Evolutionary conservation across 2,329 filamentous ascomycete species (phyloP).

Genomic region (Paramyrothecium sp.): DNA sequence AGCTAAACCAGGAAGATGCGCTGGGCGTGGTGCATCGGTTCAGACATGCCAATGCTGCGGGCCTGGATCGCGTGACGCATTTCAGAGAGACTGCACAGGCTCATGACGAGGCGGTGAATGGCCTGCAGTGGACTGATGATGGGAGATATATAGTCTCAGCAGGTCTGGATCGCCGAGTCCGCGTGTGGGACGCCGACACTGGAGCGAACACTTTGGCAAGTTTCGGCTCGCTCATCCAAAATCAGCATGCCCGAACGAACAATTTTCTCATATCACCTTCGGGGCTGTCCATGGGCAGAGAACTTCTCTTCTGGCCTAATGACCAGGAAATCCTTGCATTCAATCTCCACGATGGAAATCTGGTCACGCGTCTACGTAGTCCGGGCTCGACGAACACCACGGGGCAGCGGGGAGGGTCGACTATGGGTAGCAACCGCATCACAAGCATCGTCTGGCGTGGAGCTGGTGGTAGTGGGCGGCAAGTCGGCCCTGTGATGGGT

Average conservation of each 20-base stretch:
- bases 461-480: constrained; percentile 56
- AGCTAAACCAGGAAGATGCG: constrained; percentile 82
- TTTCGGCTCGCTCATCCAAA: constrained; percentile 81
- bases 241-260: constrained; percentile 61
- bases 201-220: constrained; percentile 86
- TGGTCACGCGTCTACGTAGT: constrained; percentile 69
- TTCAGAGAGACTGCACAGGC: constrained; percentile 59
- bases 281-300: constrained; percentile 53
- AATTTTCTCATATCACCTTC: constrained; percentile 64
- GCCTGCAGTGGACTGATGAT: constrained; percentile 79
- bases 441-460: constrained; percentile 74
- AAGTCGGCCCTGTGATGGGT: constrained; percentile 59
- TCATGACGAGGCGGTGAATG: constrained; percentile 81
- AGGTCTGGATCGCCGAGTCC: constrained; percentile 79
- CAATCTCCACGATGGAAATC: constrained; percentile 72
- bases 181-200: constrained; percentile 80
- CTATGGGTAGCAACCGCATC: constrained; percentile 65
- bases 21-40: constrained; percentile 58
- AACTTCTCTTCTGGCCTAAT: constrained; percentile 80
- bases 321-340: constrained; percentile 77
- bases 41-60: constrained; percentile 28
- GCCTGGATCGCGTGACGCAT: constrained; percentile 24
- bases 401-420: constrained; percentile 34
- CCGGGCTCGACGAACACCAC: constrained; percentile 52
- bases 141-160: constrained; percentile 74